Evolutionary conservation across 139 green algal species (phyloP), one percentile per base, ranked within the genome.

Genomic region (Closterium sp.): DNA sequence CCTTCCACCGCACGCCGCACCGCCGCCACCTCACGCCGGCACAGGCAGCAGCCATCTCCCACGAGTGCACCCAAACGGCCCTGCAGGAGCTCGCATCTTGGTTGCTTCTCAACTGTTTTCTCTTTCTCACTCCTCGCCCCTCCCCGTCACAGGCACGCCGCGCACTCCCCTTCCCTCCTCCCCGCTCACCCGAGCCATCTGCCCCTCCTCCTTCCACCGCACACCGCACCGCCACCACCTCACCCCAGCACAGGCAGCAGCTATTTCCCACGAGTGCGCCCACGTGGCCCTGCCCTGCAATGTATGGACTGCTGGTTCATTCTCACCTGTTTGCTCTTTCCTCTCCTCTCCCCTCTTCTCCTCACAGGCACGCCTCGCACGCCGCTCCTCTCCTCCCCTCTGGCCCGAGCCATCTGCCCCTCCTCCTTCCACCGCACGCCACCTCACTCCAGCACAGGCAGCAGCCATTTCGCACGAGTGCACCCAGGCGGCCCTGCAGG

Each of bases 161-260:
- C 31, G 19, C 30, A 31, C 88, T 88, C 84, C 21, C 34, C 89
- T 24, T 32, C 84, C 32, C 89, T 21, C 38, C 31, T 91, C 31
- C 31, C 84, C 89, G 88, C 32, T 91, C 89, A 0, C 19, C 32
- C 89, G 22, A 38, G 3, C 31, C 13, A 27, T 87, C n/a, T 87
- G 22, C 22, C 27, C 89, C 89, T 91, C 89, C 31, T 86, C 84
- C 42, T 86, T 91, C 27, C 89, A 34, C 21, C 89, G 30, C 32
- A 86, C 88, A 21, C n/a, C 30, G 0, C 30, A 50, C 28, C 30
- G n/a, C 88, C 28, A 10, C 88, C 30, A 31, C 30, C n/a, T 90
- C 88, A 38, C 88, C 11, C 30, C 11, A 3, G 62, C 62, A 79
- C 62, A 79, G 62, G 62, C 62, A 79, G 62, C 62, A 79, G 62